phyloP scores from a whole-genome alignment of 2,329 filamentous ascomycete species.

The Exophiala alcalophila region DNA sequence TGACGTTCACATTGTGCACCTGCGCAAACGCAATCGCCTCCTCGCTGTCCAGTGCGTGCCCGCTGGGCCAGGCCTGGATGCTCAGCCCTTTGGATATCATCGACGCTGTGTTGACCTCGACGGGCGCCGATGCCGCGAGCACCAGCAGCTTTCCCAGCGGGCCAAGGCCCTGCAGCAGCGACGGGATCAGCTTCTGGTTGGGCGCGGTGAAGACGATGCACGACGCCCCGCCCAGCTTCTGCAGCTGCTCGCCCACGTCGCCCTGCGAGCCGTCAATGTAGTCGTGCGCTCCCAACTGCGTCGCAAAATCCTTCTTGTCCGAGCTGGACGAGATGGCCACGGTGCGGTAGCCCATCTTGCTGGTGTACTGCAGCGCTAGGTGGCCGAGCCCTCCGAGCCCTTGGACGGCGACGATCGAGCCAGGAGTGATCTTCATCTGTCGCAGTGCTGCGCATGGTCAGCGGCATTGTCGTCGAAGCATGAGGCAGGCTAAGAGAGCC shows the following conservation, averaged over 20 bases:
- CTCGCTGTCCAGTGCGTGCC: conserved; percentile 52
- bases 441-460: conserved; percentile 38
- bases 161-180: conserved; percentile 37
- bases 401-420: conserved; percentile 51
- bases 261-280: conserved; percentile 50
- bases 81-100: conserved; percentile 49
- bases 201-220: conserved; percentile 41
- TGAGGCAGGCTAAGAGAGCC: not conserved
- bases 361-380: conserved; percentile 53
- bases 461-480: not conserved
- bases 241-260: conserved; percentile 36
- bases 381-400: conserved; percentile 55
- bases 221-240: conserved; percentile 36
- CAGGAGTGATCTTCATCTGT: conserved; percentile 46
- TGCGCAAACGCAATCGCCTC: conserved; percentile 53
- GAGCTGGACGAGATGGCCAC: conserved; percentile 51
- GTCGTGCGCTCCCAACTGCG: conserved; percentile 55
- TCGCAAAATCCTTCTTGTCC: conserved; percentile 54
- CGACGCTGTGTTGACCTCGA: conserved; percentile 30
- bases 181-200: conserved; percentile 35
- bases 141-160: conserved; percentile 38
- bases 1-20: conserved; percentile 49
- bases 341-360: conserved; percentile 52
- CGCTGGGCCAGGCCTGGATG: conserved; percentile 53
- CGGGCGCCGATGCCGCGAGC: conserved; percentile 34